phyloP scores from a whole-genome alignment of 768 basidiomycete species.

The Suillus cothurnatus region DNA sequence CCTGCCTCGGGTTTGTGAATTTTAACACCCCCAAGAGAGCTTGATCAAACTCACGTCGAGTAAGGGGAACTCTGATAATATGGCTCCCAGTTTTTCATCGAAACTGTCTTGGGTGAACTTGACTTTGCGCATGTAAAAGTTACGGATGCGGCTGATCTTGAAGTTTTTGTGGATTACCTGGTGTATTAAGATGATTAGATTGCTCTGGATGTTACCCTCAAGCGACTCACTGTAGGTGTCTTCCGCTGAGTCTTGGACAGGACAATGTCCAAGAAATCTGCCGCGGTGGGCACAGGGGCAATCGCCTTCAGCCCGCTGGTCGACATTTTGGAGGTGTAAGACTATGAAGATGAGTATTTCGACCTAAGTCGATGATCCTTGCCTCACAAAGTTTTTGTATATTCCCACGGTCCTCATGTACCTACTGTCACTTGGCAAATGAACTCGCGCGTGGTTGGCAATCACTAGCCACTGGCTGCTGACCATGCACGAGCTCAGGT shows the following conservation, averaged over 20 bases:
- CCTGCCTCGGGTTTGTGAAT: conserved; percentile 40
- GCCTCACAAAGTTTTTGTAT: background rate
- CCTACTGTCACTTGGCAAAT: background rate
- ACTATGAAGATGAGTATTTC: background rate
- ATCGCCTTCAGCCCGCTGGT: conserved; percentile 95
- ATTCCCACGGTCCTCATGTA: conserved; percentile 10
- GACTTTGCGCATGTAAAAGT: conserved; percentile 99
- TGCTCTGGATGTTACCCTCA: background rate
- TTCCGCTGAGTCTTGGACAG: conserved; percentile 94
- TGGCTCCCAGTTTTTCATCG: conserved; percentile 92
- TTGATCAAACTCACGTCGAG: conserved; percentile 72
- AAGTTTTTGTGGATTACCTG: conserved; percentile 99
- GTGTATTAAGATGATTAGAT: conserved; percentile 5
- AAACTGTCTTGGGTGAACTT: conserved; percentile 98
- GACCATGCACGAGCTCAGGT: too few relatives aligned
- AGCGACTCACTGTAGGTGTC: conserved; percentile 78
- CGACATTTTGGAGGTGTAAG: conserved; percentile 48
- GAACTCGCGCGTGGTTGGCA: too few relatives aligned
- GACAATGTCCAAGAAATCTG: conserved; percentile 94
- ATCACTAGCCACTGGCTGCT: too few relatives aligned
- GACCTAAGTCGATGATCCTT: background rate
- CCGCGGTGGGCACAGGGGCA: conserved; percentile 96
- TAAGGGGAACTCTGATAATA: conserved; percentile 95
- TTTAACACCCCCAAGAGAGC: conserved; percentile 7
- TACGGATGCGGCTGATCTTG: conserved; percentile 98